These are phyloP conservation scores for Atkinsonella hypoxylon DNA, from an alignment of 2,329 filamentous ascomycete species.

Conservation along the genomic window DNA sequence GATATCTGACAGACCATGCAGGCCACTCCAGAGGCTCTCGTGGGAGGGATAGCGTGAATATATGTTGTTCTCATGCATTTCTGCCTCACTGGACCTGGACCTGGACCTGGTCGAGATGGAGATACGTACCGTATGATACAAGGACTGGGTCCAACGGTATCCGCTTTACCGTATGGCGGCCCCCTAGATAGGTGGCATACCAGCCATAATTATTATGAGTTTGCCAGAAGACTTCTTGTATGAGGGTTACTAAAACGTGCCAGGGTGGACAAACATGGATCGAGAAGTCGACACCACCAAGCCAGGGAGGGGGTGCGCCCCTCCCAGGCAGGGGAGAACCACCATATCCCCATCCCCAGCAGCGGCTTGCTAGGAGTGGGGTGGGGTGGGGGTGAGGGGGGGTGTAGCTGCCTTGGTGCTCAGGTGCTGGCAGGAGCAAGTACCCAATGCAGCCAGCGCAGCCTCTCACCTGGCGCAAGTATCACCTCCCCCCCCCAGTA, in stretches of 20 bases:
- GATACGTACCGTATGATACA: not conserved
- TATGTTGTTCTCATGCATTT: not conserved
- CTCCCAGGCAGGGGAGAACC: not conserved
- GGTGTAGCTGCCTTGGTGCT: too few relatives aligned
- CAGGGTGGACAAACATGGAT: not conserved
- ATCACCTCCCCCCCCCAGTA: too few relatives aligned
- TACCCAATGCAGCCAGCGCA: too few relatives aligned
- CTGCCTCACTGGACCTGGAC: not conserved
- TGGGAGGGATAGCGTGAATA: not conserved
- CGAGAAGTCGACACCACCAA: not conserved
- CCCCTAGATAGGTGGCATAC: not conserved
- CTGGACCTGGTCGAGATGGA: not conserved
- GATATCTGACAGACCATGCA: not conserved
- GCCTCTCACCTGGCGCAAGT: too few relatives aligned
- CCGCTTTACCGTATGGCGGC: not conserved
- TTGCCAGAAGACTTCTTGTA: not conserved
- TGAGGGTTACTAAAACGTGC: not conserved
- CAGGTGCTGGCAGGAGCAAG: too few relatives aligned
- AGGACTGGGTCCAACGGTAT: not conserved
- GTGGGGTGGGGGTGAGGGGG: too few relatives aligned
- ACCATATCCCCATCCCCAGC: not conserved
- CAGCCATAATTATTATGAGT: not conserved
- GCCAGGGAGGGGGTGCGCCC: not conserved
- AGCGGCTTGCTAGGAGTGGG: too few relatives aligned
- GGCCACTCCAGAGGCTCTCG: not conserved